Conservation (phyloP, 352 stramenopile genomes). For the Globisporangium megalacanthum region DNA sequence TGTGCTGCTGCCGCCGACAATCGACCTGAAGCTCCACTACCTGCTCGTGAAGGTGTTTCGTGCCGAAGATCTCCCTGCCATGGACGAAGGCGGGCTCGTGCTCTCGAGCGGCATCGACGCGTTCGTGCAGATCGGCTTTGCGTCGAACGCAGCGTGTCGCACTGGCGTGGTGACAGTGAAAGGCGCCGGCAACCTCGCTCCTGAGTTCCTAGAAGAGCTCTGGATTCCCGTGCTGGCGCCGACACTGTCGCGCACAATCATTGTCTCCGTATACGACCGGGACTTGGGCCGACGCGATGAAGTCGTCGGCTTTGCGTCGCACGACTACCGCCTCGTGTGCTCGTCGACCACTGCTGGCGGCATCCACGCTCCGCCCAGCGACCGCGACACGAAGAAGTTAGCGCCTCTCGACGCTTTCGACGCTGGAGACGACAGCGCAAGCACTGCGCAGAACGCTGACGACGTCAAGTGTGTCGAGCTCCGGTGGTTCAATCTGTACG, state of each 20-base stretch:
- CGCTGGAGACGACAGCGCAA: neutral
- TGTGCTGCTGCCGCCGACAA: slow-evolving; percentile 63
- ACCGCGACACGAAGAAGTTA: neutral
- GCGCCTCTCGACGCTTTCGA: neutral
- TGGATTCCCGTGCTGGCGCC: slow-evolving; percentile 82
- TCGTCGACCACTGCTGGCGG: slow-evolving; percentile 19
- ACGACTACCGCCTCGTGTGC: slow-evolving; percentile 69
- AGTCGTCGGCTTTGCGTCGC: slow-evolving; percentile 55
- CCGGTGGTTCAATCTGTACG: slow-evolving; percentile 85
- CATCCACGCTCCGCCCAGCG: slow-evolving; percentile 12
- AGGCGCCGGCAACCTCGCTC: slow-evolving; percentile 34
- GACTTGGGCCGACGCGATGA: slow-evolving; percentile 67
- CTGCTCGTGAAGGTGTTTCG: slow-evolving; percentile 73
- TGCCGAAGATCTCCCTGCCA: slow-evolving; percentile 76
- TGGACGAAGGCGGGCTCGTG: slow-evolving; percentile 53
- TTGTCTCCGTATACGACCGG: slow-evolving; percentile 75
- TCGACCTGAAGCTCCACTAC: slow-evolving; percentile 77
- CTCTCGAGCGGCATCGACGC: slow-evolving; percentile 75
- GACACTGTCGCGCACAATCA: slow-evolving; percentile 68
- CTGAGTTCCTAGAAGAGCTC: slow-evolving; percentile 74
- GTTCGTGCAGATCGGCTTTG: slow-evolving; percentile 73
- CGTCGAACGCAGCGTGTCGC: slow-evolving; percentile 32
- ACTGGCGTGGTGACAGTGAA: slow-evolving; percentile 61
- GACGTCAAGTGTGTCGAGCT: slow-evolving; percentile 21
- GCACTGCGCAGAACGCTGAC: neutral